Conservation (phyloP, 2,329 filamentous ascomycete species). For the Ophiostoma tasmaniense region DNA sequence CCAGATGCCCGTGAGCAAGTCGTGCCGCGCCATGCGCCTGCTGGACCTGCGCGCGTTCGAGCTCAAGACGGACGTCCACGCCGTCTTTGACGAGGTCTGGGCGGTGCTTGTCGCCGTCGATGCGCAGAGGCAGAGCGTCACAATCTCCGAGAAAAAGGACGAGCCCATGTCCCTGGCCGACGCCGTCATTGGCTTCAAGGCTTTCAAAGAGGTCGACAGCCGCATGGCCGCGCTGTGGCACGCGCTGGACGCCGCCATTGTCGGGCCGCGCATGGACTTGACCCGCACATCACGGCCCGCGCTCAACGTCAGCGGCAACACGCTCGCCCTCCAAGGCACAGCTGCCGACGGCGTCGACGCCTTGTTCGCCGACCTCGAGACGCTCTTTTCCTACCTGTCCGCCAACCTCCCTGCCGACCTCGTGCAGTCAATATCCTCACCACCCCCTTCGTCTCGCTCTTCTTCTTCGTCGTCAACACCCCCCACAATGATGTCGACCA, state of each 20-base stretch:
- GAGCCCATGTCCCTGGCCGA: slow-evolving; percentile 45
- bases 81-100: slow-evolving; percentile 64
- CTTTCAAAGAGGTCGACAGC: slow-evolving; percentile 53
- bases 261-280: slow-evolving; percentile 50
- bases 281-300: slow-evolving; percentile 27
- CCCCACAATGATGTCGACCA: slow-evolving; percentile 55
- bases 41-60: slow-evolving; percentile 57
- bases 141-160: slow-evolving; percentile 26
- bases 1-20: slow-evolving; percentile 50
- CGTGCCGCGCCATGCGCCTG: slow-evolving; percentile 54
- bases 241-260: slow-evolving; percentile 51
- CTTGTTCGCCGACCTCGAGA: slow-evolving; percentile 46
- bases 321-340: slow-evolving; percentile 36
- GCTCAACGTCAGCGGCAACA: slow-evolving; percentile 38
- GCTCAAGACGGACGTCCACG: slow-evolving; percentile 57
- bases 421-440: slow-evolving; percentile 44
- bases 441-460: slow-evolving; percentile 33
- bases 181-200: slow-evolving; percentile 47
- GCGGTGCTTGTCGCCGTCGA: slow-evolving; percentile 55
- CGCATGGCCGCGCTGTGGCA: slow-evolving; percentile 54
- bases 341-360: slow-evolving; percentile 39
- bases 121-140: slow-evolving; percentile 36
- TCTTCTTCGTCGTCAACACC: slow-evolving; percentile 20
- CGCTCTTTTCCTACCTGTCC: slow-evolving; percentile 44
- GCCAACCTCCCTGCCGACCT: slow-evolving; percentile 46